Evolutionary conservation across 2,329 filamentous ascomycete species (phyloP).

Genomic region (Ceratocystis papillata): DNA sequence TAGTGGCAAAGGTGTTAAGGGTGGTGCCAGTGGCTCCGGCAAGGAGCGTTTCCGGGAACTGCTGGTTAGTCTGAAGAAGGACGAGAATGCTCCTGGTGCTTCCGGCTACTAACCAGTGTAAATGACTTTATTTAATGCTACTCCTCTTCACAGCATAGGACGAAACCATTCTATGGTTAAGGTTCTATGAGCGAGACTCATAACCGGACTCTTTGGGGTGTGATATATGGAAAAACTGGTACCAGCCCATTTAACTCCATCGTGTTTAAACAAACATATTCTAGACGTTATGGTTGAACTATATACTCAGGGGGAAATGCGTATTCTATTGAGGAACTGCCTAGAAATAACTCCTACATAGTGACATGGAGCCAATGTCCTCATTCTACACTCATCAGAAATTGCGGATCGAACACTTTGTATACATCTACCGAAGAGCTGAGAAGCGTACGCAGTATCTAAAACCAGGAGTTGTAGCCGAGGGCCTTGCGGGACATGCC

Average conservation of each 20-base stretch:
- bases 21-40: slow-evolving; percentile 77
- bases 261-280: too few species aligned
- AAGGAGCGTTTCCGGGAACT: slow-evolving; percentile 95
- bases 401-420: neutral
- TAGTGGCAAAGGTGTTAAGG: slow-evolving; percentile 80
- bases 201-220: too few species aligned
- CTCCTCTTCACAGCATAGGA: neutral
- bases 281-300: too few species aligned
- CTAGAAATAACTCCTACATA: neutral
- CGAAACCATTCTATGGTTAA: neutral
- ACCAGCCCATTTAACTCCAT: too few species aligned
- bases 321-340: slow-evolving; percentile 1
- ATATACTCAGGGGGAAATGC: neutral
- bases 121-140: slow-evolving; percentile 3
- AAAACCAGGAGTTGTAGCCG: slow-evolving; percentile 71
- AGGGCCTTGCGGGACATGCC: slow-evolving; percentile 61
- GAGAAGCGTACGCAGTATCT: slow-evolving; percentile 33
- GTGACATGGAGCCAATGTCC: neutral
- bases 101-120: slow-evolving; percentile 44
- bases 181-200: too few species aligned
- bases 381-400: neutral
- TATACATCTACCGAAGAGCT: neutral
- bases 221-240: neutral
- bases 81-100: slow-evolving; percentile 69
- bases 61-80: slow-evolving; percentile 77